These are phyloP conservation scores for Blastobotrys terrestris DNA, from an alignment of 805 yeast species.

Conservation along the genomic window DNA sequence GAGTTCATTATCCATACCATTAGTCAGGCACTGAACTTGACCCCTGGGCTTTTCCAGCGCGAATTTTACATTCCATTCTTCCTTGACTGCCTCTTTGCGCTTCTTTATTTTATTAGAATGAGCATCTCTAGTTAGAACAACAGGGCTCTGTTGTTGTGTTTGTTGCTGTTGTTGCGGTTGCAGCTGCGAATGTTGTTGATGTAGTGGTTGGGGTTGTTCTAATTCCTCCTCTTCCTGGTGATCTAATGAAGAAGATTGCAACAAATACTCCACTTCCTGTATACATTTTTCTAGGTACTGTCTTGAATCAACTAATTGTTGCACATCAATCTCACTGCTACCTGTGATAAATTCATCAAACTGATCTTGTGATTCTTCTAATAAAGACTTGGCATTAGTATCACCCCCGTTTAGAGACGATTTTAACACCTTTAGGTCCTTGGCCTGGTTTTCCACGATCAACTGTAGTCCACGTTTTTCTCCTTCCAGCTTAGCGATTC, in stretches of 20 bases:
- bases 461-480: conserved; percentile 41
- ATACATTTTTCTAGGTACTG: conserved; percentile 30
- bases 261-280: conserved; percentile 30
- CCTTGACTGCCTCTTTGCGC: background rate
- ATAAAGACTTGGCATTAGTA: conserved; percentile 11
- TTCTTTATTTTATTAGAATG: conserved; percentile 9
- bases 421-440: conserved; percentile 28
- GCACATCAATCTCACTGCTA: conserved; percentile 14
- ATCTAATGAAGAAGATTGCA: conserved; percentile 22
- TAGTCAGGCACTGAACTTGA: background rate
- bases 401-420: conserved; percentile 9
- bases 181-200: background rate
- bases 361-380: background rate
- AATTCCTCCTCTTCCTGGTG: conserved; percentile 7
- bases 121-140: conserved; percentile 7
- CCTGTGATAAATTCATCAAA: background rate
- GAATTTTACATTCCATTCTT: background rate
- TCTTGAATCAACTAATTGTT: conserved; percentile 25
- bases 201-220: background rate
- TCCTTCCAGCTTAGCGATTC: conserved; percentile 47
- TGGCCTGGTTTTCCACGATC: conserved; percentile 21
- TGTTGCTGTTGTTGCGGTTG: background rate
- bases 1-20: conserved; percentile 3
- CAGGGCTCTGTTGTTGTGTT: conserved; percentile 1
- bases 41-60: background rate